A percentile compares a stretch with the other conserved stretches of the same genome.
Evolutionary conservation across 352 stramenopile genomes (phyloP).

Genomic region (Phytophthora tubulina): DNA sequence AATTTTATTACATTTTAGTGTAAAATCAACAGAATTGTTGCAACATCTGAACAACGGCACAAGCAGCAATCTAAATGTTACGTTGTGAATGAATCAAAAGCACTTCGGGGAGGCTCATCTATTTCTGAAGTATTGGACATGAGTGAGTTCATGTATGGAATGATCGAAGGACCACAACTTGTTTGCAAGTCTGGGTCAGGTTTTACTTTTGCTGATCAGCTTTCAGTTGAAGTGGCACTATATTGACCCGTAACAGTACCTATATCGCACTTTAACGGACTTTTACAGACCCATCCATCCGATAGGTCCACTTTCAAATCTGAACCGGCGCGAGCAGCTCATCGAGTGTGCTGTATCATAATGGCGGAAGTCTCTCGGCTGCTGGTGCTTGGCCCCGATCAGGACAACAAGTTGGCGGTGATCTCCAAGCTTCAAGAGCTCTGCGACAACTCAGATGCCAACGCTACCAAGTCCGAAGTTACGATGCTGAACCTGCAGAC

Average conservation of each 20-base stretch:
- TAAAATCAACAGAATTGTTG: no score
- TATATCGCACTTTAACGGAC: background rate
- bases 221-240: constrained; percentile 7
- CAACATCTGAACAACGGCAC: no score
- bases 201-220: background rate
- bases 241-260: background rate
- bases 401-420: constrained; percentile 27
- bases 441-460: constrained; percentile 32
- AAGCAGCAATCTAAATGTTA: no score
- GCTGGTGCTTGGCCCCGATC: constrained; percentile 58
- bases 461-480: constrained; percentile 9
- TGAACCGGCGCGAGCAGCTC: constrained; percentile 11
- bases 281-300: background rate
- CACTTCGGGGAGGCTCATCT: no score
- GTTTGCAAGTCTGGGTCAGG: no score
- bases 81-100: no score
- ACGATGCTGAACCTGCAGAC: constrained; percentile 56
- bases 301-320: constrained; percentile 12
- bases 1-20: no score
- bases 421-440: constrained; percentile 43
- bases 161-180: no score
- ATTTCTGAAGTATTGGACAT: no score
- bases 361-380: constrained; percentile 41
- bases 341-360: constrained; percentile 4
- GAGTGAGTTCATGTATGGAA: no score